These are phyloP conservation scores for Mycena citricolor DNA, from an alignment of 1,284 basidiomycete species.

Conservation along the genomic window DNA sequence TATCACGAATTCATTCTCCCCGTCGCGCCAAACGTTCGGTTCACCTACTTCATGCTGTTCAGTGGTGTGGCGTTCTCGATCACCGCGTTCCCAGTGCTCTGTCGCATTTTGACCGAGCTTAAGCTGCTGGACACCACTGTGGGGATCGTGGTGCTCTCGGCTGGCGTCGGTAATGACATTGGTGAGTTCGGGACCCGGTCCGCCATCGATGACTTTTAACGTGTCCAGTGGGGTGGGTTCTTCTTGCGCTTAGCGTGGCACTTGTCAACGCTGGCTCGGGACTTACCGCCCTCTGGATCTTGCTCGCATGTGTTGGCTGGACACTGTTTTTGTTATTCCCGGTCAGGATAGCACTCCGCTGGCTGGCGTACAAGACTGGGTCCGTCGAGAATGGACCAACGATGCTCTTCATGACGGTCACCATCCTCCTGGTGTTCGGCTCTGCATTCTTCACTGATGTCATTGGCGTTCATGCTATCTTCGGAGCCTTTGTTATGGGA, in stretches of 20 bases:
- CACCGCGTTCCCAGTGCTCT: slow-evolving; percentile 93
- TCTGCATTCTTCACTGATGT: slow-evolving; percentile 93
- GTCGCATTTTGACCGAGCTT: slow-evolving; percentile 81
- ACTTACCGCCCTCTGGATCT: slow-evolving; percentile 76
- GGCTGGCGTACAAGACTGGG: slow-evolving; percentile 78
- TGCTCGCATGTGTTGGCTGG: slow-evolving; percentile 84
- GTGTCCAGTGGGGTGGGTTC: slow-evolving; percentile 61
- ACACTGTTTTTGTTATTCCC: slow-evolving; percentile 78
- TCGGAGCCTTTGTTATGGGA: slow-evolving; percentile 90
- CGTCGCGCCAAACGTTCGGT: slow-evolving; percentile 51
- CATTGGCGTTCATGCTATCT: slow-evolving; percentile 91
- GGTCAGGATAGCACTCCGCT: slow-evolving; percentile 59
- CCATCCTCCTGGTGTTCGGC: slow-evolving; percentile 77
- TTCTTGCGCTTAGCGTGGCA: slow-evolving; percentile 84
- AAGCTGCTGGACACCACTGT: slow-evolving; percentile 91
- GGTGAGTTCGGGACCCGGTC: no score
- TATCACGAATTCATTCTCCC: slow-evolving; percentile 85
- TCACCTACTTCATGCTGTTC: slow-evolving; percentile 93
- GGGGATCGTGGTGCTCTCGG: slow-evolving; percentile 89
- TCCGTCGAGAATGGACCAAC: slow-evolving; percentile 79
- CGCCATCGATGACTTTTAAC: no score
- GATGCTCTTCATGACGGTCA: slow-evolving; percentile 76
- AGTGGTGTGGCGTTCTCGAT: slow-evolving; percentile 85
- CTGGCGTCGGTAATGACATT: slow-evolving; percentile 91
- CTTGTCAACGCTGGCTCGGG: slow-evolving; percentile 84